These are phyloP conservation scores for Phytophthora melonis DNA, from an alignment of 352 stramenopile species.

Conservation along the genomic window DNA sequence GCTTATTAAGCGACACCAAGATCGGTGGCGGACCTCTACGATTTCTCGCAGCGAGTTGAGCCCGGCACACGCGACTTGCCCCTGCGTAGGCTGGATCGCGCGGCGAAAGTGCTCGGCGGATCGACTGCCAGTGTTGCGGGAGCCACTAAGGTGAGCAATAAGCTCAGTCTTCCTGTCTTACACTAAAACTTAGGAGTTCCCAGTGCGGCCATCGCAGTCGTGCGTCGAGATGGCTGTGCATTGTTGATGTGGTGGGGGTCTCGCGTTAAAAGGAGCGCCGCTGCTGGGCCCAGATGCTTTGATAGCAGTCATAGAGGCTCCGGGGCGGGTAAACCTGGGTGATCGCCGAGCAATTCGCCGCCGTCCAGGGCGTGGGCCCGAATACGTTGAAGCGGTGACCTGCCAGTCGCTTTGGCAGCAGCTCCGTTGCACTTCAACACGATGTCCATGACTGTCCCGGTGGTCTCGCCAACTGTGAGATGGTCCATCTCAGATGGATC, in stretches of 20 bases:
- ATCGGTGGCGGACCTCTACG: slow-evolving; percentile 30
- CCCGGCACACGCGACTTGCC: slow-evolving; percentile 14
- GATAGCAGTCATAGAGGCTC: slow-evolving; percentile 14
- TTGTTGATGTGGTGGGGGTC: slow-evolving; percentile 19
- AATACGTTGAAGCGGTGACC: slow-evolving; percentile 15
- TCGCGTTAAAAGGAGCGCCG: slow-evolving; percentile 18
- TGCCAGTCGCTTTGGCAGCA: slow-evolving; percentile 2
- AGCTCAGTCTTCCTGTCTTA: background rate
- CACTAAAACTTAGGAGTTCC: no score
- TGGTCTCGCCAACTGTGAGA: slow-evolving; percentile 7
- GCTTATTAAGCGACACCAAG: slow-evolving; percentile 1
- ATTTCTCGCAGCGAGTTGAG: slow-evolving; percentile 35
- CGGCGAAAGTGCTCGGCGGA: background rate
- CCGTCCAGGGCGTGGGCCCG: slow-evolving; percentile 18
- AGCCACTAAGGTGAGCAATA: background rate
- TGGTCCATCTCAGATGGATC: background rate
- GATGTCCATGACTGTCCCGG: slow-evolving; percentile 2
- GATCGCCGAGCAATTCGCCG: background rate
- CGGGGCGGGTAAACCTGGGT: slow-evolving; percentile 10
- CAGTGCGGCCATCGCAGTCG: background rate
- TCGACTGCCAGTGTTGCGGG: background rate
- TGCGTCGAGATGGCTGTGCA: background rate
- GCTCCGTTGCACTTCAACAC: slow-evolving; percentile 20
- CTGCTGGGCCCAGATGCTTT: slow-evolving; percentile 28
- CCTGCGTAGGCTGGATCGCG: no score